Conservation (phyloP, 805 yeast species). For the Kodamaea kakaduensis region DNA sequence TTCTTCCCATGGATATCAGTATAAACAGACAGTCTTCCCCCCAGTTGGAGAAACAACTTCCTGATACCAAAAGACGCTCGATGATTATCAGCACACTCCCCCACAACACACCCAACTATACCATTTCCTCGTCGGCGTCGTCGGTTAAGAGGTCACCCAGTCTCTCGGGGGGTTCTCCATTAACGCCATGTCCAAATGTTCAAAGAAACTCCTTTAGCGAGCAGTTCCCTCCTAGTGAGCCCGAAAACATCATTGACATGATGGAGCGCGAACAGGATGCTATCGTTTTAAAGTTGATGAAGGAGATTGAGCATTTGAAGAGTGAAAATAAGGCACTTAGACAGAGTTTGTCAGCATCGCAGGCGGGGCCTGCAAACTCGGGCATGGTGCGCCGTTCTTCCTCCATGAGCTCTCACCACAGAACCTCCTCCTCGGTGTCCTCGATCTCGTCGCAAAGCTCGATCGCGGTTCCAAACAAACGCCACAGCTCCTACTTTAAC, state of each 20-base stretch:
- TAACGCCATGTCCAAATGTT: slow-evolving; percentile 3
- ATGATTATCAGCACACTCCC: slow-evolving; percentile 7
- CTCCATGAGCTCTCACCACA: slow-evolving; percentile 13
- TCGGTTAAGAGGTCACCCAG: slow-evolving; percentile 13
- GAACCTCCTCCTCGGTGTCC: slow-evolving; percentile 10
- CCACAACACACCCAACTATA: slow-evolving; percentile 7
- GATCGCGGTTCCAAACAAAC: slow-evolving; percentile 8
- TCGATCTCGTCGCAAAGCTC: slow-evolving; percentile 10
- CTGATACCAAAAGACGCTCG: slow-evolving; percentile 5
- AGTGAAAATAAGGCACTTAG: slow-evolving; percentile 48
- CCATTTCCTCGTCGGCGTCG: slow-evolving; percentile 9
- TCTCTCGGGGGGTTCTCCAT: slow-evolving; percentile 4
- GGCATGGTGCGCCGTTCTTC: slow-evolving; percentile 12
- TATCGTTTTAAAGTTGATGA: slow-evolving; percentile 61
- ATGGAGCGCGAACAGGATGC: slow-evolving; percentile 79
- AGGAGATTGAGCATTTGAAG: slow-evolving; percentile 51
- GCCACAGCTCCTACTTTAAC: slow-evolving; percentile 12
- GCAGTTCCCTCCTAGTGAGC: slow-evolving; percentile 7
- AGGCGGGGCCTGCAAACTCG: not conserved
- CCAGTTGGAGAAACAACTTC: slow-evolving; percentile 6
- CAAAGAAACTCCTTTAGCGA: slow-evolving; percentile 12
- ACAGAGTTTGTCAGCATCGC: slow-evolving; percentile 3
- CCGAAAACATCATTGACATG: slow-evolving; percentile 49
- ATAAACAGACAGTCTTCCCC: slow-evolving; percentile 6
- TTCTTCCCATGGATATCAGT: slow-evolving; percentile 4